Percentiles rank a stretch among this genome's conserved stretches.
phyloP scores from a whole-genome alignment of 192 early-diverging fungal species.

The Coemansia sp. region DNA sequence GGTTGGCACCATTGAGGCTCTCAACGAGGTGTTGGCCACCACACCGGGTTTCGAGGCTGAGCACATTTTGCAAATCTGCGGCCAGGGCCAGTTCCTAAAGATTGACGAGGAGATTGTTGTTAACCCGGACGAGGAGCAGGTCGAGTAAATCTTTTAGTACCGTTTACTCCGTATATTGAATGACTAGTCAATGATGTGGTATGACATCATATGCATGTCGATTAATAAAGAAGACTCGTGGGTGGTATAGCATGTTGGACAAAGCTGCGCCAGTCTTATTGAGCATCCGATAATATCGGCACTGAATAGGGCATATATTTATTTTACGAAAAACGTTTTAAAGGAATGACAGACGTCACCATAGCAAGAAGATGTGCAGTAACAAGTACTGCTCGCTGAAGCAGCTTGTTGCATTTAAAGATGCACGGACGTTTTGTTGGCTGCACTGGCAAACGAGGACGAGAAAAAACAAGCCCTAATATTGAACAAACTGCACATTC shows the following conservation, averaged over 20 bases:
- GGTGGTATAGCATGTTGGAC: neutral
- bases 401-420: slow-evolving; percentile 7
- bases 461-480: neutral
- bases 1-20: slow-evolving; percentile 73
- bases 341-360: neutral
- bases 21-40: slow-evolving; percentile 77
- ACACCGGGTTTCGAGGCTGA: slow-evolving; percentile 73
- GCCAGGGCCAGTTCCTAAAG: slow-evolving; percentile 67
- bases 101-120: slow-evolving; percentile 49
- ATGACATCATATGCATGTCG: neutral
- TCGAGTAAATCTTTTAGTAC: neutral
- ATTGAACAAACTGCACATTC: neutral
- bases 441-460: slow-evolving; percentile 5
- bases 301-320: neutral
- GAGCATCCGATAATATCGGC: neutral
- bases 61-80: slow-evolving; percentile 70
- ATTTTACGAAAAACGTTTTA: neutral
- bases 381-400: neutral
- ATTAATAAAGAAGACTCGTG: neutral
- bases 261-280: neutral
- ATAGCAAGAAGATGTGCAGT: neutral
- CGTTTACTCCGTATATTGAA: neutral
- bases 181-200: neutral
- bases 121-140: slow-evolving; percentile 36
- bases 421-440: slow-evolving; percentile 6